Percentiles rank a stretch among this genome's conserved stretches.
Evolutionary conservation across 192 early-diverging fungal genomes (phyloP).

Genomic region (Coemansia sp.): DNA sequence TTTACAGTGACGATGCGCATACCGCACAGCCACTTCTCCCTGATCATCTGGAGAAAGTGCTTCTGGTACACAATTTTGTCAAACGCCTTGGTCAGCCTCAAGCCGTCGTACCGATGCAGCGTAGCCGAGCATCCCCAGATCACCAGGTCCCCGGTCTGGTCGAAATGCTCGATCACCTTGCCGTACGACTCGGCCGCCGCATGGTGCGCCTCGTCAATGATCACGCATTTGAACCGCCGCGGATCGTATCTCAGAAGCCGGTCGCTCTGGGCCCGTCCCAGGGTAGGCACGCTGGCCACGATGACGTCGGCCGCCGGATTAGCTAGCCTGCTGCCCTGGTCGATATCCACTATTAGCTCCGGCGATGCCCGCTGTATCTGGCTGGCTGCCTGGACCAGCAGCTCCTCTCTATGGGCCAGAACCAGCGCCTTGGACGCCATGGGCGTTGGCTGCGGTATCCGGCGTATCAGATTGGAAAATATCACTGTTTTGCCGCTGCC

Average conservation of each 20-base stretch:
- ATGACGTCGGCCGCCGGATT: conserved; percentile 66
- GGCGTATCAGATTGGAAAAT: conserved; percentile 75
- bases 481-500: conserved; percentile 92
- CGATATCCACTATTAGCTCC: conserved; percentile 59
- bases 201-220: conserved; percentile 95
- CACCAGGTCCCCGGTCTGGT: conserved; percentile 53
- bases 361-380: conserved; percentile 66
- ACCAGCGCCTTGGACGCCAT: conserved; percentile 75
- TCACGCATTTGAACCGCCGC: conserved; percentile 74
- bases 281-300: conserved; percentile 72
- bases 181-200: conserved; percentile 73
- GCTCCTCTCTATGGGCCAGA: conserved; percentile 85
- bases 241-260: conserved; percentile 71
- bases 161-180: conserved; percentile 72
- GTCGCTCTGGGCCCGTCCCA: conserved; percentile 54
- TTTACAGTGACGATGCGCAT: conserved; percentile 65
- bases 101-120: conserved; percentile 77
- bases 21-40: conserved; percentile 70
- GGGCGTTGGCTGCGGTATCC: conserved; percentile 59
- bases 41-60: conserved; percentile 79
- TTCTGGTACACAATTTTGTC: conserved; percentile 74
- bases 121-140: conserved; percentile 96
- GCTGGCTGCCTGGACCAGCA: conserved; percentile 72
- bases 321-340: conserved; percentile 63
- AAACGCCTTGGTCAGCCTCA: conserved; percentile 64